Percentiles rank a stretch among this genome's conserved stretches.
These are phyloP conservation scores for Taiozyma sp. DNA, from an alignment of 1,139 yeast genomes.

Conservation along the genomic window DNA sequence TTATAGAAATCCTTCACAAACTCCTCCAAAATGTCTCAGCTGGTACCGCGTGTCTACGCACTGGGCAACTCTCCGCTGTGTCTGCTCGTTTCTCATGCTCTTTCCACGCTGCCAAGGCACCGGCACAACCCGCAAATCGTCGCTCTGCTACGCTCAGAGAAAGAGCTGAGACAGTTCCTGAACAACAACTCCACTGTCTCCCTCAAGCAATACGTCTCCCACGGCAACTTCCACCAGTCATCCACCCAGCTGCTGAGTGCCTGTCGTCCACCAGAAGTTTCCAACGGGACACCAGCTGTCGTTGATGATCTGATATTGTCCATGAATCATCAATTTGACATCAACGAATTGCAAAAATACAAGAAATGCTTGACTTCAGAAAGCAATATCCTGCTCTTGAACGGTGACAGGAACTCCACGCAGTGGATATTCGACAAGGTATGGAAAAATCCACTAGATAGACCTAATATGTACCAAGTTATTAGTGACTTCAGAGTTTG, in stretches of 20 bases:
- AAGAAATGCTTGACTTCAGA: conserved; percentile 32
- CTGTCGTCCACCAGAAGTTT: conserved; percentile 30
- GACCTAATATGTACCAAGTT: conserved; percentile 47
- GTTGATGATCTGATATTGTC: conserved; percentile 51
- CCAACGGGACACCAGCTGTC: conserved; percentile 27
- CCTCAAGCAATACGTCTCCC: conserved; percentile 14
- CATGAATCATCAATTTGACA: conserved; percentile 32
- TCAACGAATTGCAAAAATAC: conserved; percentile 41
- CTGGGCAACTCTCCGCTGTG: conserved; percentile 16
- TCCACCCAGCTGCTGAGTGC: conserved; percentile 31
- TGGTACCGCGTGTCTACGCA: conserved; percentile 19
- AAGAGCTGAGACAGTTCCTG: conserved; percentile 36
- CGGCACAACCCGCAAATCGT: conserved; percentile 35
- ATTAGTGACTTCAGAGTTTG: conserved; percentile 66
- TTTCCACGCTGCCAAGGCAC: conserved; percentile 29
- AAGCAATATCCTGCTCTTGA: conserved; percentile 63
- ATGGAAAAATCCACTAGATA: conserved; percentile 43
- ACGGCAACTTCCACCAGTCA: conserved; percentile 7
- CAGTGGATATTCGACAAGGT: conserved; percentile 56
- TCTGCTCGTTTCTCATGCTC: conserved; percentile 11
- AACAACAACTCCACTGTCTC: conserved; percentile 34
- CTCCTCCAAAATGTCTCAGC: not conserved
- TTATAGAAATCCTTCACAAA: too few relatives aligned
- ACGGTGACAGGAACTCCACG: conserved; percentile 40
- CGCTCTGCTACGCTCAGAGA: conserved; percentile 37